These are phyloP conservation scores for Vicia sativa DNA, from an alignment of 306 rosid species.

Conservation along the genomic window DNA sequence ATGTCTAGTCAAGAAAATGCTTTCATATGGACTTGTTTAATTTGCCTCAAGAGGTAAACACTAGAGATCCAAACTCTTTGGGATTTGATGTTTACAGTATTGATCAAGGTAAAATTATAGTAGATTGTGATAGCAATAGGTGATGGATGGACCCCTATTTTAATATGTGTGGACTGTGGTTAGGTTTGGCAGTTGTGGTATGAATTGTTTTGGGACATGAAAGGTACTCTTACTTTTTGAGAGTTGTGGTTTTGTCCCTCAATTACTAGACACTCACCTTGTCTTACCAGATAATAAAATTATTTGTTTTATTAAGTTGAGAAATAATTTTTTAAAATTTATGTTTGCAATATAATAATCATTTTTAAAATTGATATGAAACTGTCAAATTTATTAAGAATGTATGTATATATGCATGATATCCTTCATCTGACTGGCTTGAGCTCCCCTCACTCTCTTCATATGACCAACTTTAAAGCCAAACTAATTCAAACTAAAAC, in stretches of 20 bases:
- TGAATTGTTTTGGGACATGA: not conserved
- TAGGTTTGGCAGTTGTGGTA: slow-evolving; percentile 49
- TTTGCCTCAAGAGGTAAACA: slow-evolving; percentile 19
- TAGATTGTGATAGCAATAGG: not conserved
- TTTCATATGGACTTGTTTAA: not conserved
- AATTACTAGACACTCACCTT: slow-evolving; percentile 9
- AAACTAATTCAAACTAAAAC: slow-evolving; percentile 33
- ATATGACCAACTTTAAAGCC: slow-evolving; percentile 57
- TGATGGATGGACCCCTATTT: slow-evolving; percentile 43
- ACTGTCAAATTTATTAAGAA: not conserved
- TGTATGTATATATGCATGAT: not conserved
- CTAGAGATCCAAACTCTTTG: not conserved
- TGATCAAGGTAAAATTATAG: not conserved
- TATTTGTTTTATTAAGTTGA: not conserved
- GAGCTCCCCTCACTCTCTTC: slow-evolving; percentile 34
- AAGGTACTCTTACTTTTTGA: slow-evolving; percentile 2
- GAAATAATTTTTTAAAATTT: not conserved
- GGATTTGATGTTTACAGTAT: slow-evolving; percentile 34
- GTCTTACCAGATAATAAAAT: not conserved
- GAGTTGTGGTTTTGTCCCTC: slow-evolving; percentile 2
- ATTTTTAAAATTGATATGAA: not conserved
- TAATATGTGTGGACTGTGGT: slow-evolving; percentile 32
- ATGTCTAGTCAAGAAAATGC: slow-evolving; percentile 17
- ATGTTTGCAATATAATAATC: not conserved
- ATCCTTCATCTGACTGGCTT: not conserved